Percentiles rank a stretch among this genome's conserved stretches.
These are phyloP conservation scores for Panus rudis DNA, from an alignment of 768 basidiomycete genomes.

Conservation along the genomic window DNA sequence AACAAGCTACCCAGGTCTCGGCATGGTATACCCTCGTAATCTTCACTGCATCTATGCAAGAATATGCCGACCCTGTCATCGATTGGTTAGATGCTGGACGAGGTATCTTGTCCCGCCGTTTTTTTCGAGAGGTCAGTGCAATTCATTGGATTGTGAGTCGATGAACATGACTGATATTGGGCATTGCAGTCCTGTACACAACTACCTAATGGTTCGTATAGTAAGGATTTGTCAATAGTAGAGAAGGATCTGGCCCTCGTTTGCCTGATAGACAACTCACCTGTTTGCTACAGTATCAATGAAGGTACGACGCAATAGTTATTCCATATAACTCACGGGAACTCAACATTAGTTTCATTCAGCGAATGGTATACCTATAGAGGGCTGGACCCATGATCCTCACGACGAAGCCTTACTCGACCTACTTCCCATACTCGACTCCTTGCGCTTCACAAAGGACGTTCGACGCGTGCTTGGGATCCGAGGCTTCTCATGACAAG, in stretches of 20 bases:
- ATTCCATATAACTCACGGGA: neutral
- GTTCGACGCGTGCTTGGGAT: conserved; percentile 88
- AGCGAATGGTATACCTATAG: conserved; percentile 99
- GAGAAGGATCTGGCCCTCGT: conserved; percentile 89
- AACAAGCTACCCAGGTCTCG: conserved; percentile 59
- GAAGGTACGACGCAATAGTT: conserved; percentile 50
- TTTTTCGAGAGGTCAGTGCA: conserved; percentile 90
- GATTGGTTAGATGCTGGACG: conserved; percentile 97
- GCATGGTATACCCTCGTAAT: conserved; percentile 98
- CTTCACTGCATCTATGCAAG: conserved; percentile 98
- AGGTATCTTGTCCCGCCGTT: conserved; percentile 79
- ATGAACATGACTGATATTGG: neutral
- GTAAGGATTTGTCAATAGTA: conserved; percentile 84
- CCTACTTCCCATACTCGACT: conserved; percentile 91
- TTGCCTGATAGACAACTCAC: conserved; percentile 95
- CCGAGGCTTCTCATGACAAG: conserved; percentile 40
- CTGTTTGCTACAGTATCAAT: conserved; percentile 85
- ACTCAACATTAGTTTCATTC: conserved; percentile 9
- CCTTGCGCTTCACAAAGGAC: conserved; percentile 91
- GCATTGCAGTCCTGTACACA: conserved; percentile 80
- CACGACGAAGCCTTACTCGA: conserved; percentile 95
- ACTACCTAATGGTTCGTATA: conserved; percentile 87
- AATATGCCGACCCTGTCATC: conserved; percentile 99
- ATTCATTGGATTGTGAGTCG: neutral
- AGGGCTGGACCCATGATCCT: conserved; percentile 98